These are phyloP conservation scores for Aspergillus pseudoglaucus DNA, from an alignment of 2,329 filamentous ascomycete species.

Conservation along the genomic window DNA sequence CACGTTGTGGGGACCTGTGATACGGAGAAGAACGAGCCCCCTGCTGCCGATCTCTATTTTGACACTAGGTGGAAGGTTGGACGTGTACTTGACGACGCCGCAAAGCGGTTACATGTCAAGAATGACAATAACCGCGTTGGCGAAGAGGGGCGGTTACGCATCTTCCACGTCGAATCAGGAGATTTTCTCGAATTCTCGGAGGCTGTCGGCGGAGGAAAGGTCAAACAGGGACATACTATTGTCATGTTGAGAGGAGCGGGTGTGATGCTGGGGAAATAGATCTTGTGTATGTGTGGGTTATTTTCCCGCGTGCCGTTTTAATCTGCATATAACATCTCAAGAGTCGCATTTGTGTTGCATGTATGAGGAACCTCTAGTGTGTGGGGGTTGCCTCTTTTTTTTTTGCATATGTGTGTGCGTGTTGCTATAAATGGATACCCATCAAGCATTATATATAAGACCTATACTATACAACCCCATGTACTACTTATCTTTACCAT, in stretches of 20 bases:
- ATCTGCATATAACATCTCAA: too few species aligned
- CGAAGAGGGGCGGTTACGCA: slow-evolving; percentile 66
- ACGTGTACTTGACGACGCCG: slow-evolving; percentile 46
- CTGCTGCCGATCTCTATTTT: slow-evolving; percentile 75
- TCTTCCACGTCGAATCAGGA: slow-evolving; percentile 91
- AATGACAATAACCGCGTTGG: slow-evolving; percentile 41
- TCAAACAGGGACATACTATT: slow-evolving; percentile 81
- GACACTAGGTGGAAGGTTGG: slow-evolving; percentile 85
- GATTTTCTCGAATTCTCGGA: slow-evolving; percentile 80
- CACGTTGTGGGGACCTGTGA: slow-evolving; percentile 85
- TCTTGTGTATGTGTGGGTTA: too few species aligned
- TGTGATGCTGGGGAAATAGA: slow-evolving; percentile 57
- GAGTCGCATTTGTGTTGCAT: too few species aligned
- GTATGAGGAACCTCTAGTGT: too few species aligned
- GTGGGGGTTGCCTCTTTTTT: too few species aligned
- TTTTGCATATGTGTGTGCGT: too few species aligned
- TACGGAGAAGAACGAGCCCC: slow-evolving; percentile 75
- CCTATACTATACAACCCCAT: too few species aligned
- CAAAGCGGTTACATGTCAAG: slow-evolving; percentile 36
- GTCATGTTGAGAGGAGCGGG: slow-evolving; percentile 82
- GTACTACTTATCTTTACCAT: neutral
- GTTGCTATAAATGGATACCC: too few species aligned
- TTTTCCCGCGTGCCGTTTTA: too few species aligned
- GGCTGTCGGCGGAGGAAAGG: slow-evolving; percentile 62
- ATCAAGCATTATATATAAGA: too few species aligned